Conservation (phyloP, 352 stramenopile species). For the Hyaloperonospora arabidopsidis region DNA sequence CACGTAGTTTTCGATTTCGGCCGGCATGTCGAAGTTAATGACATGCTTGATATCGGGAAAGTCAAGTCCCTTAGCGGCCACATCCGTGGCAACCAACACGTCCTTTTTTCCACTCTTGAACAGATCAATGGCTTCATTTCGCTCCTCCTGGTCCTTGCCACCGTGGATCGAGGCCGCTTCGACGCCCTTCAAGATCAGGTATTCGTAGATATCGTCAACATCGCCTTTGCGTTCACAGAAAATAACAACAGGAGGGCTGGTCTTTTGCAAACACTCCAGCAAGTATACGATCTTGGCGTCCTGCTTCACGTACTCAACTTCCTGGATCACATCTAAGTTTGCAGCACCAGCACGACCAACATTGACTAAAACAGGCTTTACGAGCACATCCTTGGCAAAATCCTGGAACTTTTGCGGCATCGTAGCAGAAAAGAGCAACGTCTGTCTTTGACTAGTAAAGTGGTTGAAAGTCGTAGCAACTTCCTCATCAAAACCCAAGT, state of each 20-base stretch:
- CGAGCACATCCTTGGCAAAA: constrained; percentile 94
- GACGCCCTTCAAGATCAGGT: constrained; percentile 96
- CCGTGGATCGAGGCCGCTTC: constrained; percentile 95
- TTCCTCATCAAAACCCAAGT: constrained; percentile 91
- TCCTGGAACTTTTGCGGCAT: constrained; percentile 99
- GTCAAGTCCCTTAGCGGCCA: constrained; percentile 97
- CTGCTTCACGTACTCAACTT: constrained; percentile 98
- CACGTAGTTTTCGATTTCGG: constrained; percentile 99
- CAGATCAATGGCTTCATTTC: constrained; percentile 93
- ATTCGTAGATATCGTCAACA: constrained; percentile 99
- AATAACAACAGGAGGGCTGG: constrained; percentile 94
- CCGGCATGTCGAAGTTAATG: constrained; percentile 99
- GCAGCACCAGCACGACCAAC: constrained; percentile 95
- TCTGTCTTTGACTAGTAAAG: constrained; percentile 95
- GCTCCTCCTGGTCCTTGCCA: constrained; percentile 95
- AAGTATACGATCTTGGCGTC: constrained; percentile 99
- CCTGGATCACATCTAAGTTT: constrained; percentile 98
- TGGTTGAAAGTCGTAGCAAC: constrained; percentile 97
- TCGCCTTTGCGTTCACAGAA: constrained; percentile 97
- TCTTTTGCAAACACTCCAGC: constrained; percentile 98
- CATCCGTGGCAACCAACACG: constrained; percentile 96
- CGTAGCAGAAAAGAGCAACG: constrained; percentile 96
- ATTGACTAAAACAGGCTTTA: constrained; percentile 97
- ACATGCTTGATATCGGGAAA: constrained; percentile 99
- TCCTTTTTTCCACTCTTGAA: constrained; percentile 95